Base-by-base conservation (phyloP, 2,329 filamentous ascomycete genomes). In the Neoascochyta sp. region DNA sequence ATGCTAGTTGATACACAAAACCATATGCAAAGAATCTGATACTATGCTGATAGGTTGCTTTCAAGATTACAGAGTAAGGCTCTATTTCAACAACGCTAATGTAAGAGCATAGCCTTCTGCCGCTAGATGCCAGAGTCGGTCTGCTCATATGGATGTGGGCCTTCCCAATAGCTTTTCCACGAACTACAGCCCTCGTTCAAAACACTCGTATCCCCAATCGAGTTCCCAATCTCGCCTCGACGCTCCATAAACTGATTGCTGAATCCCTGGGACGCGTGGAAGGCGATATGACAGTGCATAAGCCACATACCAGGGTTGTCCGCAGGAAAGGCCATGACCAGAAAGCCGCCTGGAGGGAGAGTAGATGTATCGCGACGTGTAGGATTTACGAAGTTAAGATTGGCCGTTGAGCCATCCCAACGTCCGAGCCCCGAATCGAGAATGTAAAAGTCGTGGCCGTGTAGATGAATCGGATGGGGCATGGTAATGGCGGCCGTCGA, bases 191-290 rank as follows among this genome's bases (percentile, higher is more conserved):
- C 56, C 8, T 49, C 27, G 27, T 45, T 50, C 12, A 59, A 45
- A 2, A 22, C 46, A n/a, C 28, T 24, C 3, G 32, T 39, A 27
- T 47, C 45, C 1, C 52, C 52, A 26, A 60, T 42, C 2, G 22
- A 29, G 3, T 38, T 35, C 17, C 29, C 29, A 7, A 60, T 56
- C 31, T 54, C 50, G 9, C 38, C 32, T 29, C 45, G 52, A 8
- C 49, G 41, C 47, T 73, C 75, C 7, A 77, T 41, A 44, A 77
- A 75, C 49, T 77, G 70, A 18, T 76, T 56, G 5, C 64, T 67
- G 11, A 82, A 63, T 1, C 60, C 60, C 22, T 62, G 56, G 3
- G 45, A 47, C 0, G 52, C 60, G 29, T 62, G 60, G 51, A 51
- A 62, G 3, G 58, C 58, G 13, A 60, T 60, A 17, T 60, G 56